These are phyloP conservation scores for Trichosporon sp. DNA, from an alignment of 1,284 basidiomycete genomes.

Conservation along the genomic window DNA sequence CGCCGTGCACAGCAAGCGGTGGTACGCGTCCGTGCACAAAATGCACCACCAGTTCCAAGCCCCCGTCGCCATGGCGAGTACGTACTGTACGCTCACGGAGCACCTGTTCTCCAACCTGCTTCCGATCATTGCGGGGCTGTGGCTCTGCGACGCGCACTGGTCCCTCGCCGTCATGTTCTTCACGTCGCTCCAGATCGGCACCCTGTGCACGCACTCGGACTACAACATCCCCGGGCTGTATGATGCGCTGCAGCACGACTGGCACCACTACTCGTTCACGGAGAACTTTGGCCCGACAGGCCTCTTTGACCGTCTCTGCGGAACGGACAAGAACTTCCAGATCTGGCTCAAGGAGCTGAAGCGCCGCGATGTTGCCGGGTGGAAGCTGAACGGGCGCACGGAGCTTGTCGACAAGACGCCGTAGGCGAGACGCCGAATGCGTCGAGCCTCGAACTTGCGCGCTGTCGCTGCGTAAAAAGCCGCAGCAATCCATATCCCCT, in stretches of 20 bases:
- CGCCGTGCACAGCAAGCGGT: slow-evolving; percentile 21
- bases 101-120: slow-evolving; percentile 32
- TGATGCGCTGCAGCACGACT: slow-evolving; percentile 34
- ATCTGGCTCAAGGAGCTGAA: slow-evolving; percentile 31
- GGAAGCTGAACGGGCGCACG: slow-evolving; percentile 17
- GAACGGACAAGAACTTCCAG: slow-evolving; percentile 29
- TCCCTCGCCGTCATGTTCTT: slow-evolving; percentile 32
- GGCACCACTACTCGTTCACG: slow-evolving; percentile 35
- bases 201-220: slow-evolving; percentile 33
- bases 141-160: slow-evolving; percentile 29
- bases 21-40: slow-evolving; percentile 32
- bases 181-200: slow-evolving; percentile 28
- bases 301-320: slow-evolving; percentile 27
- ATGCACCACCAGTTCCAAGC: slow-evolving; percentile 34
- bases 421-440: slow-evolving; percentile 8
- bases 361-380: slow-evolving; percentile 27
- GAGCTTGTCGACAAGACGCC: slow-evolving; percentile 24
- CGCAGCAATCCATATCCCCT: background rate
- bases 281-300: slow-evolving; percentile 34
- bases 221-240: slow-evolving; percentile 33
- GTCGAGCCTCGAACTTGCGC: too few relatives aligned
- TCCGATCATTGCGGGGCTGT: slow-evolving; percentile 27
- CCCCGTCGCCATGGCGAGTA: slow-evolving; percentile 32
- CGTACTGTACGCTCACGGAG: slow-evolving; percentile 33
- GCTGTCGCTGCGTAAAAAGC: too few relatives aligned